Percentiles rank a stretch among this genome's conserved stretches.
Evolutionary conservation across 306 rosid genomes (phyloP).

Genomic region (Prunus dulcis): DNA sequence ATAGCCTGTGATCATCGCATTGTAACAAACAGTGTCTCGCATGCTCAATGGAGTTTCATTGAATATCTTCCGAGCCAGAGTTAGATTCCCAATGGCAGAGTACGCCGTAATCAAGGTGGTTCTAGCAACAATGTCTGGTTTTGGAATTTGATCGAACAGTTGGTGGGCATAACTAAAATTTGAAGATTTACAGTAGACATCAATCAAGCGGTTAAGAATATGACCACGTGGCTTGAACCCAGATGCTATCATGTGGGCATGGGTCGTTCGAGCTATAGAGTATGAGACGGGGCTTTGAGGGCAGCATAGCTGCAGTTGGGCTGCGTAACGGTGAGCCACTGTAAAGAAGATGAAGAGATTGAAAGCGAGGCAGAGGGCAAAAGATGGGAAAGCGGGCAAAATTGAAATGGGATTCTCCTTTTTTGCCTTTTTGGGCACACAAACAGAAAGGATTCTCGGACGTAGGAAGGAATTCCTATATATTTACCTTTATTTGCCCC

Average conservation of each 20-base stretch:
- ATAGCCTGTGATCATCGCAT: conserved; percentile 26
- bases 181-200: conserved; percentile 47
- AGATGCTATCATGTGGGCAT: conserved; percentile 28
- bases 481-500: too few species aligned
- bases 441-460: too few species aligned
- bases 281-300: conserved; percentile 24
- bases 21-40: conserved; percentile 27
- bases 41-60: conserved; percentile 1
- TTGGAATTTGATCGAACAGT: conserved; percentile 42
- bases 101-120: conserved; percentile 22
- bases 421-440: too few species aligned
- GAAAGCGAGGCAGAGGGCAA: neutral
- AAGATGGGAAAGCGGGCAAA: neutral
- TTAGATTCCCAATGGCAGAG: conserved; percentile 5
- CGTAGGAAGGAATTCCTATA: too few species aligned
- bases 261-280: conserved; percentile 41
- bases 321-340: conserved; percentile 45
- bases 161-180: conserved; percentile 48
- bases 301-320: conserved; percentile 37
- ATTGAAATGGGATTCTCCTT: neutral
- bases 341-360: neutral
- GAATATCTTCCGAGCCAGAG: conserved; percentile 1
- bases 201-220: conserved; percentile 59
- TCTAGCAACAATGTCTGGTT: conserved; percentile 25
- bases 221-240: conserved; percentile 48